Conservation (phyloP, 805 yeast genomes). For the Phaffomyces antillensis region DNA sequence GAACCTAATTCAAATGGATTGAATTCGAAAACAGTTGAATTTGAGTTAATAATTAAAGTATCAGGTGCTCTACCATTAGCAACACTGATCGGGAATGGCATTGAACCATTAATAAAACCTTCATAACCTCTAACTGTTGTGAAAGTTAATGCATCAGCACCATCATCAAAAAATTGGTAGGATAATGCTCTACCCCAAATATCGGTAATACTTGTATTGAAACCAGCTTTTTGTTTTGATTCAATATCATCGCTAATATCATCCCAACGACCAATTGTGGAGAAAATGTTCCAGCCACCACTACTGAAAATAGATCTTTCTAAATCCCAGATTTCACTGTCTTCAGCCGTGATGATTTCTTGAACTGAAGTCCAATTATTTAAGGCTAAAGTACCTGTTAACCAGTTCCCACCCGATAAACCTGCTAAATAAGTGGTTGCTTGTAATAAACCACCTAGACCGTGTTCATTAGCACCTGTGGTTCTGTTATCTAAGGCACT, state of each 20-base stretch:
- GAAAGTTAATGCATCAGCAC: slow-evolving; percentile 58
- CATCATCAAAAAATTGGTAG: slow-evolving; percentile 62
- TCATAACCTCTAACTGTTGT: slow-evolving; percentile 51
- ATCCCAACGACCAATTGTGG: slow-evolving; percentile 45
- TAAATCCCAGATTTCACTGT: slow-evolving; percentile 61
- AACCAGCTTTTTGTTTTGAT: slow-evolving; percentile 56
- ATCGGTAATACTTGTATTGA: slow-evolving; percentile 57
- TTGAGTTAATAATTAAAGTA: slow-evolving; percentile 43
- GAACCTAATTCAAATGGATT: slow-evolving; percentile 77
- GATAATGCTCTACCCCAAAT: slow-evolving; percentile 75
- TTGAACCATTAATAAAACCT: slow-evolving; percentile 50
- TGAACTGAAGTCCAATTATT: slow-evolving; percentile 72
- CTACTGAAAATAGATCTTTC: slow-evolving; percentile 51
- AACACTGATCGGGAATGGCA: slow-evolving; percentile 67
- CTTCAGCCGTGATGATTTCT: slow-evolving; percentile 34
- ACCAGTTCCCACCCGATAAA: slow-evolving; percentile 80
- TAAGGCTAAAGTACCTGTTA: slow-evolving; percentile 57
- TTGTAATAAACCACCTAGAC: slow-evolving; percentile 67
- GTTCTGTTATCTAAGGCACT: slow-evolving; percentile 74
- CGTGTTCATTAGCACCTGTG: slow-evolving; percentile 41
- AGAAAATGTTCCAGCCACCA: slow-evolving; percentile 51
- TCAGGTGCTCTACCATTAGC: slow-evolving; percentile 61
- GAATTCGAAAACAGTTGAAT: slow-evolving; percentile 61
- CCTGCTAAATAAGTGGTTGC: slow-evolving; percentile 67
- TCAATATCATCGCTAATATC: slow-evolving; percentile 47